Evolutionary conservation across 202 grass and related monocot species (phyloP).

Genomic region (Miscanthus sacchariflorus): DNA sequence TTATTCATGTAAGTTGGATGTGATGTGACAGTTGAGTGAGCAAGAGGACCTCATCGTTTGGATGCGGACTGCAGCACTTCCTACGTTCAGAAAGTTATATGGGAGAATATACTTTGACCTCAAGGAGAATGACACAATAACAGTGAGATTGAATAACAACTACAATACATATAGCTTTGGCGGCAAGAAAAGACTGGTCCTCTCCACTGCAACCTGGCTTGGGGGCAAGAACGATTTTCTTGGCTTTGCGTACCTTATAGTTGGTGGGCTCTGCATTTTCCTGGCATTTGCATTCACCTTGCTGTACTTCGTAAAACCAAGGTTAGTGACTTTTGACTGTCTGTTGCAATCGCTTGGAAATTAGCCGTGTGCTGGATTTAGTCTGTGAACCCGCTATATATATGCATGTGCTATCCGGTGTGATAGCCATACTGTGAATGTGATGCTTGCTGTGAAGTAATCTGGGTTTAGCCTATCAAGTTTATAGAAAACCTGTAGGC

Average conservation of each 20-base stretch:
- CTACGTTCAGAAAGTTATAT: constrained; percentile 97
- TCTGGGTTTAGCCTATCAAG: constrained; percentile 28
- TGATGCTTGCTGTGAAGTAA: neutral
- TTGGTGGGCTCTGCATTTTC: constrained; percentile 91
- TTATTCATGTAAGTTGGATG: constrained; percentile 44
- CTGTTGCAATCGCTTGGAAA: constrained; percentile 18
- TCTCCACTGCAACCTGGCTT: constrained; percentile 96
- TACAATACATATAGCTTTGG: constrained; percentile 96
- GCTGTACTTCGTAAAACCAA: constrained; percentile 92
- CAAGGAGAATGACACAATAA: constrained; percentile 86
- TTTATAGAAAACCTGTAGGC: constrained; percentile 28
- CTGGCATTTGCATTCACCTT: constrained; percentile 76
- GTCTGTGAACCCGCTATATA: neutral
- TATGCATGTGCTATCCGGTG: constrained; percentile 4
- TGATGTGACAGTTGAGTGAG: constrained; percentile 67
- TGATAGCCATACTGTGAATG: neutral
- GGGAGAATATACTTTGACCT: constrained; percentile 88
- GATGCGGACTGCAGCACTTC: constrained; percentile 98
- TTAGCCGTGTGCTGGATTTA: constrained; percentile 30
- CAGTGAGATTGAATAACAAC: constrained; percentile 72
- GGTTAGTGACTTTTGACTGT: constrained; percentile 59
- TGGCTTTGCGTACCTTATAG: constrained; percentile 80
- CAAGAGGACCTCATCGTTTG: constrained; percentile 99
- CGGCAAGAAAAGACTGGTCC: constrained; percentile 95
- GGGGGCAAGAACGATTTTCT: constrained; percentile 97